Conservation (phyloP, 1,139 yeast genomes). For the Diutina siamensis region DNA sequence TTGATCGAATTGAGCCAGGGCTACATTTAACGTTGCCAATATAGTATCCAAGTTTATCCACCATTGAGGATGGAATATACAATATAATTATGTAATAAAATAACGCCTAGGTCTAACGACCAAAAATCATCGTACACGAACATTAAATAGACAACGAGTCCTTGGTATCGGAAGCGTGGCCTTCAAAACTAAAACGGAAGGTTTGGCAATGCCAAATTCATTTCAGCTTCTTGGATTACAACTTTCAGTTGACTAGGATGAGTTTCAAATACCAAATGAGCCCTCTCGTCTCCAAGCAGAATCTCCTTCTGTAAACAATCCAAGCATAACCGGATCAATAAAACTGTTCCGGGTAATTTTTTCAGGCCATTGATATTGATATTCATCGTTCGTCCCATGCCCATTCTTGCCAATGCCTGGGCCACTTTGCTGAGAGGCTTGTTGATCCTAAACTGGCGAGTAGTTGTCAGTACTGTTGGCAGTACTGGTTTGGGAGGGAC, state of each 20-base stretch:
- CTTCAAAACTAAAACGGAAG: neutral
- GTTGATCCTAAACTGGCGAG: neutral
- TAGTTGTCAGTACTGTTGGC: neutral
- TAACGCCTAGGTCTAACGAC: too few species aligned
- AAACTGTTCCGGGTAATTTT: constrained; percentile 1
- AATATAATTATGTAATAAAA: too few species aligned
- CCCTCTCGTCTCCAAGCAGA: neutral
- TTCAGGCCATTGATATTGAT: constrained; percentile 1
- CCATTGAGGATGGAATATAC: too few species aligned
- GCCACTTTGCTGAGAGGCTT: neutral
- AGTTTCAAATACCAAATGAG: neutral
- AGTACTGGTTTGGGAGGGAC: neutral
- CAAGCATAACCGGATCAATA: neutral
- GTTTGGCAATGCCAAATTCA: neutral
- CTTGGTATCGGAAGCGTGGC: too few species aligned
- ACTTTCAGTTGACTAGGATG: constrained; percentile 1
- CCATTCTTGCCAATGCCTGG: neutral
- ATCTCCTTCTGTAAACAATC: neutral
- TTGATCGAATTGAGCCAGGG: too few species aligned
- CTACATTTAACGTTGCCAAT: too few species aligned
- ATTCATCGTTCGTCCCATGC: constrained; percentile 1
- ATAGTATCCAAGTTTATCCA: too few species aligned
- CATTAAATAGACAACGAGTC: too few species aligned
- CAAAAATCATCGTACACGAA: too few species aligned
- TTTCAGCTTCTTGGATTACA: neutral